Evolutionary conservation across 2,329 filamentous ascomycete species (phyloP), one percentile per base, ranked within the genome.

Genomic region (Beauveria rudraprayagi): DNA sequence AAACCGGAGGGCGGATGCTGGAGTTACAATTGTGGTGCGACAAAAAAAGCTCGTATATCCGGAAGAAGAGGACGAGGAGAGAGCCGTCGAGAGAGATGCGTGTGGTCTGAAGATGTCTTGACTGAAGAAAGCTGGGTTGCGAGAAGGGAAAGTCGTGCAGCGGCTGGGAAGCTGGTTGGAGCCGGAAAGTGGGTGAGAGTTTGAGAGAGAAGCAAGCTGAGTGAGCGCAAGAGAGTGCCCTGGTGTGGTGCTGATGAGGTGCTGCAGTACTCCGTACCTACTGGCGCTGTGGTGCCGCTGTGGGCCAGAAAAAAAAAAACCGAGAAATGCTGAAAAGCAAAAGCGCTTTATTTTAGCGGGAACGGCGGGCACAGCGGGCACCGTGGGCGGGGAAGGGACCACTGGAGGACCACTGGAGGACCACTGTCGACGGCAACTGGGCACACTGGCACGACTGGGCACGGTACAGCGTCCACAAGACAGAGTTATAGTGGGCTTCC

Each of bases 91-190:
- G 37, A 17, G 30, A 16, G 34, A 37, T 37, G 34, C 30, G 41
- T 37, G 19, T 41, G 41, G 26, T 8, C 34, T 16, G 40, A 60
- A 54, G 56, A 41, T 30, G 50, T 34, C 26, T 37, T 28, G 40
- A 53, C 22, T 14, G 22, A 26, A 24, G 37, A 46, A 54, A 47
- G 50, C 58, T 55, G 58, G 40, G 58, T 54, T 60, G 58, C 50
- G 51, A 30, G 58, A 55, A 60, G 51, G 46, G 48, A 54, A 60
- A 60, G 50, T 54, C 30, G 41, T 60, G 51, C 30, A 54, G 58
- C 28, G 28, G 50, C 41, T 30, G 6, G 19, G 58, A 37, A 37
- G 26, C 41, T 60, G 50, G 50, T 60, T 51, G 47, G 26, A 44
- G 56, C 47, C 26, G 55, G 56, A 51, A 59, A 10, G 46, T 28